Base-by-base conservation (phyloP, 1,284 basidiomycete species). In the Tremellales sp. region DNA sequence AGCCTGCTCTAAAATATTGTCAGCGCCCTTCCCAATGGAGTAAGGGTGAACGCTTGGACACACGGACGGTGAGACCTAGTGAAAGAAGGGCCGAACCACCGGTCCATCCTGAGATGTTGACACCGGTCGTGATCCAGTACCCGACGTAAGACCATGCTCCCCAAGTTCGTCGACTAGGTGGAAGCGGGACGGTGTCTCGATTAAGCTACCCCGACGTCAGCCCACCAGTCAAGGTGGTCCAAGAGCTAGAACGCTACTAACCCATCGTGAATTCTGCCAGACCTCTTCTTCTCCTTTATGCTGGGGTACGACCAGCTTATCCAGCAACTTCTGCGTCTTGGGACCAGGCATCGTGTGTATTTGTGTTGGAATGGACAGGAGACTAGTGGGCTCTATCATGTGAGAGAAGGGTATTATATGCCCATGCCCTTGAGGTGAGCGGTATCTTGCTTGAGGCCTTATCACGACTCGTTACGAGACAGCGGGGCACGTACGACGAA, bases 121-220 rank as follows among this genome's bases (percentile, higher is more conserved):
- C 43, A 41, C 57, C 54, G 3, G 54, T 56, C 17, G 54, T 45
- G n/a, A 53, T 25, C 60, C 60, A 64, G 48, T 46, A 62, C 2
- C 58, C 60, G 12, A 57, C 54, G 40, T 52, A 64, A 1, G 62
- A 56, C 58, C 57, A 60, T 22, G 53, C 46, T 11, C 61, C 60
- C 64, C 64, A 67, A 12, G 52, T 61, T 19, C 64, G 46, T 27
- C 64, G 56, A 21, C 42, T 36, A 3, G 62, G 59, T 0, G 64
- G 64, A 8, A 67, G 58, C 29, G 64, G 64, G 3, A 63, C 60
- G 41, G 61, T 67, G 45, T 67, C 64, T 21, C 62, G 48, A 45
- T 67, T 67, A 8, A 64, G 48, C 60, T 64, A 23, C 22, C 11
- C 24, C 21, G 7, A 25, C 11, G 41, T 42, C 17, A 29, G 39